phyloP scores from a whole-genome alignment of 1,284 basidiomycete species.

The Sphaerobolus stellatus region DNA sequence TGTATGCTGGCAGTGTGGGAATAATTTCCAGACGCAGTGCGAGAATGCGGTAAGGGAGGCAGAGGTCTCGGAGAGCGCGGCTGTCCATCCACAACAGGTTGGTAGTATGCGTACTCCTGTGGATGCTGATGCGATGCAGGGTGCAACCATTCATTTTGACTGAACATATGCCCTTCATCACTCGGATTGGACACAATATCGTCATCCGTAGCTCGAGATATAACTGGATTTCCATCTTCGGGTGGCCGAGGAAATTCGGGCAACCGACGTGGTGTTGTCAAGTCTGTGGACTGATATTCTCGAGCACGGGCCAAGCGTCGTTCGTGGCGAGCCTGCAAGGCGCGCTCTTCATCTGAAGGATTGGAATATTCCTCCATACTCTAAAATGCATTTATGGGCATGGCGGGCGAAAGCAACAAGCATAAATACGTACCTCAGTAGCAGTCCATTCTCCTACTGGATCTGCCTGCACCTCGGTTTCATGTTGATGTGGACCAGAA shows the following conservation, averaged over 20 bases:
- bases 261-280: slow-evolving; percentile 60
- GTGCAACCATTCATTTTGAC: slow-evolving; percentile 29
- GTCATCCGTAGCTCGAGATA: slow-evolving; percentile 41
- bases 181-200: slow-evolving; percentile 82
- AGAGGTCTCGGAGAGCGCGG: slow-evolving; percentile 41
- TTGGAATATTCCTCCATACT: slow-evolving; percentile 87
- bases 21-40: slow-evolving; percentile 58
- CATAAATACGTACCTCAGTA: slow-evolving; percentile 56
- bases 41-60: slow-evolving; percentile 64
- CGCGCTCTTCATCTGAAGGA: slow-evolving; percentile 80
- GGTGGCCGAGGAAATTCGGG: slow-evolving; percentile 79
- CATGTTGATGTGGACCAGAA: not conserved
- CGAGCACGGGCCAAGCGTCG: slow-evolving; percentile 51
- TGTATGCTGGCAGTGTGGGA: slow-evolving; percentile 59
- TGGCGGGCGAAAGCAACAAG: slow-evolving; percentile 3
- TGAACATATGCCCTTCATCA: slow-evolving; percentile 55
- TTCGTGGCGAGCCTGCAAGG: slow-evolving; percentile 61
- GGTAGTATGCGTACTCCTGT: slow-evolving; percentile 25
- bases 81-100: slow-evolving; percentile 5
- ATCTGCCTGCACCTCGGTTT: slow-evolving; percentile 4
- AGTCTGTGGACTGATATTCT: slow-evolving; percentile 32
- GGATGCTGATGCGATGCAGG: slow-evolving; percentile 44
- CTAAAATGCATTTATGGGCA: slow-evolving; percentile 33
- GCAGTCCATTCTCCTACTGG: slow-evolving; percentile 70
- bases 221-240: slow-evolving; percentile 40